A percentile compares a stretch with the other conserved stretches of the same genome.
These are phyloP conservation scores for Vishniacozyma victoriae DNA, from an alignment of 768 basidiomycete genomes.

Conservation along the genomic window DNA sequence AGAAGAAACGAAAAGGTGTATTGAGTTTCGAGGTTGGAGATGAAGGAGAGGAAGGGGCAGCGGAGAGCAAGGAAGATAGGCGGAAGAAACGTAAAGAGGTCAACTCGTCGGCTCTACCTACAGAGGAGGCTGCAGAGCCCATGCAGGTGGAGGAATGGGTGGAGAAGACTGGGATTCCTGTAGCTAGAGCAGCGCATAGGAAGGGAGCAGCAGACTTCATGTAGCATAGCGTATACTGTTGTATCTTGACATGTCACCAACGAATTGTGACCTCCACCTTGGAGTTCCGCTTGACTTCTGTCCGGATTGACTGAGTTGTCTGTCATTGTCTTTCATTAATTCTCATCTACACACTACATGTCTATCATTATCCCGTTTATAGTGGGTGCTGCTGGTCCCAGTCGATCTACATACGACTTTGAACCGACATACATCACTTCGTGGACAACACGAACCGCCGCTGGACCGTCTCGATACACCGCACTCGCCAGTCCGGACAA, in stretches of 20 bases:
- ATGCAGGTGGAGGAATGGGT: conserved; percentile 38
- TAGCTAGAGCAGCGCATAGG: conserved; percentile 50
- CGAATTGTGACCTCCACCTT: not conserved
- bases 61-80: conserved; percentile 50
- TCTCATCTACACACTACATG: no score
- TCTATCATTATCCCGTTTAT: no score
- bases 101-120: conserved; percentile 44
- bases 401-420: no score
- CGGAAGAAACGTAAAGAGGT: conserved; percentile 47
- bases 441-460: no score
- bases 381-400: no score
- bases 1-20: conserved; percentile 54
- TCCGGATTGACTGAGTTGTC: no score
- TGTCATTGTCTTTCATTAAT: no score
- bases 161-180: conserved; percentile 34
- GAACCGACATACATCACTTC: no score
- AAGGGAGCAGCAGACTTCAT: conserved; percentile 73
- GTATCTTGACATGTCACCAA: not conserved
- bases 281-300: not conserved
- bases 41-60: conserved; percentile 53
- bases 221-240: conserved; percentile 47
- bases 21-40: conserved; percentile 65
- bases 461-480: no score
- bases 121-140: not conserved
- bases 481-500: no score